Evolutionary conservation across 2,329 filamentous ascomycete species (phyloP), one percentile per base, ranked within the genome.

Genomic region (Calonectria leucothoes): DNA sequence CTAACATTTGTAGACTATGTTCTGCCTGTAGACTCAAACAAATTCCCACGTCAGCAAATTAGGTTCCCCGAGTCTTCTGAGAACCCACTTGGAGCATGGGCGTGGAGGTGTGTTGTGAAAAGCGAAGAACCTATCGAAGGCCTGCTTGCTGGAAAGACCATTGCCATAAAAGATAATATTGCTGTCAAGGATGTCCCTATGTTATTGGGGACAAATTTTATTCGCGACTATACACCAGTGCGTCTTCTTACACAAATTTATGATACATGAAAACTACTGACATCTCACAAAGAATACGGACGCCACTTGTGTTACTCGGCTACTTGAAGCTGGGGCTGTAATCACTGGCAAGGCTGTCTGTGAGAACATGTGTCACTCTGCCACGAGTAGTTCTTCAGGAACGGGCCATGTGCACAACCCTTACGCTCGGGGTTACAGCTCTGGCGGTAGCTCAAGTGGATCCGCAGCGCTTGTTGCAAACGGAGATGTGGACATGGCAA

Each of bases 391-490:
- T 7, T 63, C 66, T 1, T 45, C 66, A 3, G 55, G 35, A 4
- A 69, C 66, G 3, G 66, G 66, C 12, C 66, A 61, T 39, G 66
- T 69, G 27, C 55, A 69, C 39, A 69, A 69, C 20, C 66, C 66
- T 23, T 69, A 52, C n/a, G 66, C 66, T 11, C 31, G n/a, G 3
- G 66, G 66, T 6, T 69, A 69, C 20, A 63, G 52, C 33, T 33
- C 52, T 25, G 66, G 66, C 12, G 66, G 66, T 5, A 49, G 37
- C 39, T 49, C 37, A 12, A 63, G 52, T 15, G 66, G 66, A 17
- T 63, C 55, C 6, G 66, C 33, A 11, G 37, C 29, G 39, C 66
- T 69, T 8, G 55, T 69, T 37, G 66, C 37, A 1, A 39, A 45
- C 11, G 55, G 66, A 6, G 55, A 35, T n/a, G 66, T 69, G 4